Evolutionary conservation across 2,329 filamentous ascomycete genomes (phyloP).

Genomic region (Phaeoacremonium minimum): DNA sequence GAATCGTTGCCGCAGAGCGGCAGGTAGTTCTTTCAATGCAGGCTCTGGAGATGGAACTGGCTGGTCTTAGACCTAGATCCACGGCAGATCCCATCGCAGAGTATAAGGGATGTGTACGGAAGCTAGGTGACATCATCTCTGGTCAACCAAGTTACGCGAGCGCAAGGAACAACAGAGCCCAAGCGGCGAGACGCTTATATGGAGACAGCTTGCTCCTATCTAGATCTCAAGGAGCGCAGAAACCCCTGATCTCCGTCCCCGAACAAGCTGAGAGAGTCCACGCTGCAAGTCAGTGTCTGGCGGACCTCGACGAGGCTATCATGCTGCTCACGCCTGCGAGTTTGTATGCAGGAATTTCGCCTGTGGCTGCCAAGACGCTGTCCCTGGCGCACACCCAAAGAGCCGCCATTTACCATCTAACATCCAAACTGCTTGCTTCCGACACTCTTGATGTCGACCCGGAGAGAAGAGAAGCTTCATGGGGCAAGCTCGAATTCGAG

Average conservation of each 20-base stretch:
- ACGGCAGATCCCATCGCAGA: constrained; percentile 32
- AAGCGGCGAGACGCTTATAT: constrained; percentile 58
- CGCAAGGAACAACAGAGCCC: constrained; percentile 70
- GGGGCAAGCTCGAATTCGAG: constrained; percentile 54
- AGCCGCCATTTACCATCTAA: constrained; percentile 58
- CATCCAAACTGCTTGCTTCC: constrained; percentile 45
- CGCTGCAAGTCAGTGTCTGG: constrained; percentile 36
- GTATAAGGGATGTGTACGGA: constrained; percentile 42
- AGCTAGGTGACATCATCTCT: constrained; percentile 52
- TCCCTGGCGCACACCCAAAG: constrained; percentile 70
- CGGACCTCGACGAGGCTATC: constrained; percentile 56
- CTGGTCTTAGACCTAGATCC: constrained; percentile 30
- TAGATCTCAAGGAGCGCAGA: constrained; percentile 27
- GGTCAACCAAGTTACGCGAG: constrained; percentile 64
- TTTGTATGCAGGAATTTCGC: constrained; percentile 51
- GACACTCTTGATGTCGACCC: constrained; percentile 29
- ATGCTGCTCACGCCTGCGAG: constrained; percentile 50
- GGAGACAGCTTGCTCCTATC: constrained; percentile 54
- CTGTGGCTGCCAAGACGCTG: constrained; percentile 60
- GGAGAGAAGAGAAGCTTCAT: constrained; percentile 38
- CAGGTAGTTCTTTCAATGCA: constrained; percentile 52
- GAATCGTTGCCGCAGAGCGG: constrained; percentile 45
- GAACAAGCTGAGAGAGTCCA: constrained; percentile 29
- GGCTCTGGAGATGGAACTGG: constrained; percentile 48
- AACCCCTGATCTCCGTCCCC: constrained; percentile 34